Percentiles rank a stretch among this genome's conserved stretches.
Conservation (phyloP, 371 early-diverging fungal genomes). For the Apophysomyces trapeziformis region DNA sequence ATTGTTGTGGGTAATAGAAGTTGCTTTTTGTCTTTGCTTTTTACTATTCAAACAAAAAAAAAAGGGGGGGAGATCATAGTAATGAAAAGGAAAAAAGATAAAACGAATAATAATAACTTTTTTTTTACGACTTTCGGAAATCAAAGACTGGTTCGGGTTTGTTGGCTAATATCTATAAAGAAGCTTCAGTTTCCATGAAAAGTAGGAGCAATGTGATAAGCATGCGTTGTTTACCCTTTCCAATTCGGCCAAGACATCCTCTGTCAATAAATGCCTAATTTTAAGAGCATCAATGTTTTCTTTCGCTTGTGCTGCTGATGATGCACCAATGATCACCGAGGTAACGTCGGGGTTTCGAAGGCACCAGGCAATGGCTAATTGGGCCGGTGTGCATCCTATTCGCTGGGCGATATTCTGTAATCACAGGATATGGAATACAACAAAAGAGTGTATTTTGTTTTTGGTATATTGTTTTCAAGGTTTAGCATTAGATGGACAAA, state of each 20-base stretch:
- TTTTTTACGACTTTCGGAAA: conserved; percentile 58
- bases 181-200: conserved; percentile 16
- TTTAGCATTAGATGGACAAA: no score
- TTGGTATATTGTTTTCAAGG: not conserved
- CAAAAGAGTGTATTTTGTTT: not conserved
- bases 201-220: not conserved
- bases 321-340: conserved; percentile 75
- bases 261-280: conserved; percentile 66
- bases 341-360: conserved; percentile 64
- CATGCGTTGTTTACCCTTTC: conserved; percentile 41
- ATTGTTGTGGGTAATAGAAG: no score
- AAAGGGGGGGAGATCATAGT: not conserved
- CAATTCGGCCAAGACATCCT: conserved; percentile 69
- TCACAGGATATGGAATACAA: no score
- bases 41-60: no score
- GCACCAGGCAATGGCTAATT: conserved; percentile 87
- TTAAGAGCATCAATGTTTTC: conserved; percentile 75
- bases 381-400: conserved; percentile 71
- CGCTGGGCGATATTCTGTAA: conserved; percentile 64
- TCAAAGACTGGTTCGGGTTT: conserved; percentile 70
- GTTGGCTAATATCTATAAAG: conserved; percentile 64
- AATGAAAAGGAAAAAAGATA: no score
- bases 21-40: conserved; percentile 1
- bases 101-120: no score
- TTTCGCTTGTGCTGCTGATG: conserved; percentile 70